Evolutionary conservation across 2,329 filamentous ascomycete genomes (phyloP), one percentile per base, ranked within the genome.

Genomic region (Penicillium sclerotiorum): DNA sequence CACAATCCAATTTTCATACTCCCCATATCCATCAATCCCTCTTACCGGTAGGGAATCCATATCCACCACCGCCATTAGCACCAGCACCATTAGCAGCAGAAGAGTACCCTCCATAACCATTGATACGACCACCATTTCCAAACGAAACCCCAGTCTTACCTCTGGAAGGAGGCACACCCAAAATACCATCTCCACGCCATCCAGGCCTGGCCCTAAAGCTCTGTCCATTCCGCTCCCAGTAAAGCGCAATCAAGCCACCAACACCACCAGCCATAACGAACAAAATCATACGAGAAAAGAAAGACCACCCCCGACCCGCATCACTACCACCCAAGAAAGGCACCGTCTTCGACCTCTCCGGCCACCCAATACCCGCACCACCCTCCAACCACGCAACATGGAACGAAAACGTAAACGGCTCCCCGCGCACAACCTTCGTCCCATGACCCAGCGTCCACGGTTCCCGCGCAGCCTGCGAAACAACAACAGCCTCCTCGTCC

Each of bases 371-470:
- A 1, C 70, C 64, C 28, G 66, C 61, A n/a, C 68, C 68, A 6
- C 74, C 69, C 45, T 75, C 65, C 41, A 76, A 56, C 94, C 94
- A 97, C 37, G 90, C 79, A 12, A 97, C 86, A 33, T 84, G 88
- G 63, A 97, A 89, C 37, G 78, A 80, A 60, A 97, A 77, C 0
- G 89, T 87, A 49, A 97, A 71, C 5, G 88, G 82, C 70, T 97
- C 92, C 11, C 93, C 92, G 57, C 96, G 95, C 25, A 96, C 83
- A 40, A 96, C 81, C 62, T 86, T 86, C 1, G 77, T 76, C 4
- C 74, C 79, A 75, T 72, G 79, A 42, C 64, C 78, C 42, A 70
- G 75, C 38, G 75, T 73, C 57, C 75, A 77, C 3, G 75, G 61
- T 45, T 80, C 38, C 73, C 64, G 68, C 77, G 63, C 77, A 62